Base-by-base conservation (phyloP, 176 grass and related monocot genomes). In the Triticum monococcum region DNA sequence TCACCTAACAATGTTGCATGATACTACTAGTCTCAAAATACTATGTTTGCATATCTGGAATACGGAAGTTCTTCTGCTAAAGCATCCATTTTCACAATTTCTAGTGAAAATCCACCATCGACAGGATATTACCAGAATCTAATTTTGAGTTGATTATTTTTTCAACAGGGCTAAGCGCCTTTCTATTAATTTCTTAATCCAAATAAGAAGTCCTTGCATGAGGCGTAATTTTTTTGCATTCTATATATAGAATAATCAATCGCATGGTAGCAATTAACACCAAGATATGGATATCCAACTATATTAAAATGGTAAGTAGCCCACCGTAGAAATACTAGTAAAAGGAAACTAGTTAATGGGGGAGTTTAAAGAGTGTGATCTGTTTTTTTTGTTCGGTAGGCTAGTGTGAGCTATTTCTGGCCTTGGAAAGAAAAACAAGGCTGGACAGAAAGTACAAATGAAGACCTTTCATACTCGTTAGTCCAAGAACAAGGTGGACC, bases 401-500 rank as follows among this genome's bases (percentile, higher is more conserved):
- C 7, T 31, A 54, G 25, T 50, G 43, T 31, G 8, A 31, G 17
- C 26, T 77, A 56, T 77, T 77, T 48, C 26, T 77, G 45, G 45
- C 9, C 8, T 48, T 30, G 73, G 73, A 77, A 35, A 32, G 65
- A 0, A 32, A 54, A 54, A 26, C 7, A 46, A 76, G 14, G 48
- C 14, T 5, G 43, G 43, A 76, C 45, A 20, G 14, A 20, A 54
- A 76, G 45, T 20, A 20, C 45, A 13, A 16, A 75, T 18, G 7
- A 30, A 54, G 73, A 54, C 73, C 14, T 4, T 54, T 76, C 72
- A 20, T 52, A 50, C 43, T 75, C 48, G 23, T 48, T 28, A 75
- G 71, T 74, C 71, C 24, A 43, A 75, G 72, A 25, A 75, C 43
- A 75, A 75, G 72, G 43, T 31, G 72, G 45, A 75, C 45, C 66